phyloP scores from a whole-genome alignment of 2,329 filamentous ascomycete species.

The Penicillium capsulatum region DNA sequence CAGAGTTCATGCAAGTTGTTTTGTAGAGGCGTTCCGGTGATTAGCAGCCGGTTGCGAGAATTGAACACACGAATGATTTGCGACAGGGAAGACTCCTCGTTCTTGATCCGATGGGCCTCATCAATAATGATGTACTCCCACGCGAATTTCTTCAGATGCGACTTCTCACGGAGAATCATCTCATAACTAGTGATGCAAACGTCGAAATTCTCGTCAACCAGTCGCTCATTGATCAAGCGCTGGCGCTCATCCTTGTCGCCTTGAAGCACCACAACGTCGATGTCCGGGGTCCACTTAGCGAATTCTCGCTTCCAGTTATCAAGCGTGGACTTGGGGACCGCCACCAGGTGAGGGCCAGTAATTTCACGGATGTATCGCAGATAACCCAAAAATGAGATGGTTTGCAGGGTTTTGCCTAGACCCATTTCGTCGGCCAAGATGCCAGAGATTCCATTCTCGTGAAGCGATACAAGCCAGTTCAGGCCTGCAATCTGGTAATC shows the following conservation, averaged over 20 bases:
- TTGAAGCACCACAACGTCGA: slow-evolving; percentile 89
- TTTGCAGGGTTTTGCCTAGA: slow-evolving; percentile 94
- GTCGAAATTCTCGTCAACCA: slow-evolving; percentile 94
- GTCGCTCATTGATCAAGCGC: slow-evolving; percentile 78
- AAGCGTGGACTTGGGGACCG: slow-evolving; percentile 92
- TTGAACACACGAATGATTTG: slow-evolving; percentile 96
- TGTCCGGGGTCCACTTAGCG: slow-evolving; percentile 86
- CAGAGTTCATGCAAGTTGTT: slow-evolving; percentile 98
- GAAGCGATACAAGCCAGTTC: slow-evolving; percentile 96
- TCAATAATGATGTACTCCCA: slow-evolving; percentile 99
- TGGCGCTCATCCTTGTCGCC: slow-evolving; percentile 92
- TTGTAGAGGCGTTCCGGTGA: slow-evolving; percentile 93
- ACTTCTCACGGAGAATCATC: slow-evolving; percentile 95
- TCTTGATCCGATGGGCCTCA: slow-evolving; percentile 97
- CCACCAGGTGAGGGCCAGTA: slow-evolving; percentile 83
- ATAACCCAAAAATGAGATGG: slow-evolving; percentile 94
- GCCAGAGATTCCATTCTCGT: slow-evolving; percentile 97
- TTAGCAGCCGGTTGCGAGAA: slow-evolving; percentile 88
- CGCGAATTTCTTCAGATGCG: slow-evolving; percentile 91
- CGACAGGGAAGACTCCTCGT: slow-evolving; percentile 93
- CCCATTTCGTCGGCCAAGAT: slow-evolving; percentile 99
- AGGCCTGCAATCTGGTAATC: slow-evolving; percentile 95
- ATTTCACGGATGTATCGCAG: slow-evolving; percentile 86
- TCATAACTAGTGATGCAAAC: slow-evolving; percentile 98
- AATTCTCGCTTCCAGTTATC: slow-evolving; percentile 99